Evolutionary conservation across 306 rosid species (phyloP).

Genomic region (Dryas octopetala): DNA sequence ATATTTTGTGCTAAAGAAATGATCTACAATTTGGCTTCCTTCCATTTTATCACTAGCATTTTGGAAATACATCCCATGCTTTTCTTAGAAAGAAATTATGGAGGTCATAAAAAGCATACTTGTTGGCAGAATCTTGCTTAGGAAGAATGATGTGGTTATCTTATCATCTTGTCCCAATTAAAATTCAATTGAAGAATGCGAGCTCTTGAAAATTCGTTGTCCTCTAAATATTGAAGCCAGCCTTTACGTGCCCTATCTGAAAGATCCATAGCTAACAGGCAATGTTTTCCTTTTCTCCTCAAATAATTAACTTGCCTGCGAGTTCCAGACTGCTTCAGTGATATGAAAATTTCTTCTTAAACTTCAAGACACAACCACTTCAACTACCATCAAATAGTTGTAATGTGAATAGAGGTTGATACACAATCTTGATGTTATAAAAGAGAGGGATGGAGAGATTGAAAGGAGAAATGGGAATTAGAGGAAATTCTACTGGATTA

Average conservation of each 20-base stretch:
- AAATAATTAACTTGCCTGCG: not conserved
- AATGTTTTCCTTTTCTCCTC: not conserved
- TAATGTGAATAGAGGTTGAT: not conserved
- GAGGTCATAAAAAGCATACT: not conserved
- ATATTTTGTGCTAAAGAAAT: not conserved
- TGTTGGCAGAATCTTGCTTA: not conserved
- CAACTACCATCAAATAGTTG: not conserved
- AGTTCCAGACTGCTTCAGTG: not conserved
- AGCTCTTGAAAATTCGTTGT: not conserved
- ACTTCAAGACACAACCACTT: not conserved
- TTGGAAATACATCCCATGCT: not conserved
- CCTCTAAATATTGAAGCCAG: not conserved
- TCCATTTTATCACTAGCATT: not conserved
- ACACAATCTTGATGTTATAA: not conserved
- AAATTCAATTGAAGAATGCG: not conserved
- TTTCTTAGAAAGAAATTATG: not conserved
- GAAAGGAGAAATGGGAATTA: not conserved
- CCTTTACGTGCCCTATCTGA: not conserved
- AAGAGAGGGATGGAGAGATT: not conserved
- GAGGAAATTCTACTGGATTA: not conserved
- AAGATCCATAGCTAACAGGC: not conserved
- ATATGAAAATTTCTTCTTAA: not conserved
- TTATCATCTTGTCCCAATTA: constrained; percentile 1
- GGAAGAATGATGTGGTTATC: not conserved
- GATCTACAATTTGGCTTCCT: not conserved